Conservation (phyloP, 371 early-diverging fungal genomes). For the Lichtheimia ornata region DNA sequence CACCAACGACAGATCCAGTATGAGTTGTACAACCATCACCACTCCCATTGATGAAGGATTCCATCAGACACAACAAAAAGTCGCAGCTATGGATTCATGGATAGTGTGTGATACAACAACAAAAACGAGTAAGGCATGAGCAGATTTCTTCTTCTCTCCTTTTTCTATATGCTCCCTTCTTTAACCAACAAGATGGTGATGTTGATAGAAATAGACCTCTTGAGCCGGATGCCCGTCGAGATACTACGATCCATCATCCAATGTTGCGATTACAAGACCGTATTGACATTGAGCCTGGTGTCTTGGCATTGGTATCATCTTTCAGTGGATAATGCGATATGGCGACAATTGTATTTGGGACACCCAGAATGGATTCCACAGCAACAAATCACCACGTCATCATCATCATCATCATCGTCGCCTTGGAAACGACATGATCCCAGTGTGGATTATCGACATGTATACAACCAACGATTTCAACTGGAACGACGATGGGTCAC, state of each 20-base stretch:
- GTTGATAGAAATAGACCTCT: slow-evolving; percentile 4
- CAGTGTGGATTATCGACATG: slow-evolving; percentile 15
- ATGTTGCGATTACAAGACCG: slow-evolving; percentile 15
- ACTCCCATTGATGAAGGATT: slow-evolving; percentile 23
- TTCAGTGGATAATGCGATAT: slow-evolving; percentile 16
- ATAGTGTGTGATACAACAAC: no score
- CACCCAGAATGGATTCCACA: slow-evolving; percentile 13
- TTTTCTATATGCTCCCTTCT: no score
- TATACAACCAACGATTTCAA: slow-evolving; percentile 17
- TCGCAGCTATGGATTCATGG: background rate
- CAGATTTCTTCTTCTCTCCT: no score
- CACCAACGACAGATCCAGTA: background rate
- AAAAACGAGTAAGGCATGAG: no score
- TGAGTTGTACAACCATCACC: background rate
- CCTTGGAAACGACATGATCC: background rate
- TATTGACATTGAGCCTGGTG: slow-evolving; percentile 13
- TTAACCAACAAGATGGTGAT: background rate
- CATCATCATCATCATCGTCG: no score
- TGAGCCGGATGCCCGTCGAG: slow-evolving; percentile 13
- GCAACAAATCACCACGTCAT: background rate
- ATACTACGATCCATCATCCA: slow-evolving; percentile 14
- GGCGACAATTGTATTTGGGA: slow-evolving; percentile 18
- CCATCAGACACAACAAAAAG: slow-evolving; percentile 21
- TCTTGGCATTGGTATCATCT: slow-evolving; percentile 17
- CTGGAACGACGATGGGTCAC: slow-evolving; percentile 35